Evolutionary conservation across 2,329 filamentous ascomycete species (phyloP), one percentile per base, ranked within the genome.

Genomic region (Bertia moriformis): DNA sequence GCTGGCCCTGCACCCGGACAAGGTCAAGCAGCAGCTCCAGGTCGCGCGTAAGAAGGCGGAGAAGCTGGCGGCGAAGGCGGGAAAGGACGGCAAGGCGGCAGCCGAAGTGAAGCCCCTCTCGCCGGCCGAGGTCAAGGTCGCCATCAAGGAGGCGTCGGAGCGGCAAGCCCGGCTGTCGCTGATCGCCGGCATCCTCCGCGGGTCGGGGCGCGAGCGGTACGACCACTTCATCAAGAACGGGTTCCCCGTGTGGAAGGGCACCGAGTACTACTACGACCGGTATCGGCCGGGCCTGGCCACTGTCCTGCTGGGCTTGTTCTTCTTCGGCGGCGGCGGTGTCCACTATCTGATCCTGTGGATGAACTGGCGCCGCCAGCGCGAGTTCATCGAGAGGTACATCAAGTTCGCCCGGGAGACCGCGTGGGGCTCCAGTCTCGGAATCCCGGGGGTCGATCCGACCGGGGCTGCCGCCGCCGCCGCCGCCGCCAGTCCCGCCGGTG

Each of bases 231-330:
- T 96, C 43, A 64, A 67, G 57, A 87, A 96, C 60, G 91, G 91
- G 44, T 98, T 98, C 65, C 91, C 91, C 20, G 76, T 75, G 41
- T 98, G 91, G 91, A 88, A 89, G 65, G 91, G 91, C 42, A 95
- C 89, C 35, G 89, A 91, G 45, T 98, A 98, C 71, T 98, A 96
- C 71, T 98, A 98, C 66, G 78, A 78, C 51, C 79, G 91, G 42
- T 95, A 89, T 70, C 76, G 91, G 15, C 91, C 91, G 2, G 91
- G 91, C 5, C 66, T 96, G 35, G 86, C 85, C 42, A 83, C 83
- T 13, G 91, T 94, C 36, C 60, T 96, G 39, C 44, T 80, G 18
- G 88, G 89, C 37, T 63, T 93, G 30, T 86, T 96, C 59, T 57
- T 94, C 45, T 73, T 85, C 39, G 74, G 83, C 39, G 89, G 88